Percentiles rank a stretch among this genome's conserved stretches.
phyloP scores from a whole-genome alignment of 208 protist genomes.

The Crithidia thermophila region DNA sequence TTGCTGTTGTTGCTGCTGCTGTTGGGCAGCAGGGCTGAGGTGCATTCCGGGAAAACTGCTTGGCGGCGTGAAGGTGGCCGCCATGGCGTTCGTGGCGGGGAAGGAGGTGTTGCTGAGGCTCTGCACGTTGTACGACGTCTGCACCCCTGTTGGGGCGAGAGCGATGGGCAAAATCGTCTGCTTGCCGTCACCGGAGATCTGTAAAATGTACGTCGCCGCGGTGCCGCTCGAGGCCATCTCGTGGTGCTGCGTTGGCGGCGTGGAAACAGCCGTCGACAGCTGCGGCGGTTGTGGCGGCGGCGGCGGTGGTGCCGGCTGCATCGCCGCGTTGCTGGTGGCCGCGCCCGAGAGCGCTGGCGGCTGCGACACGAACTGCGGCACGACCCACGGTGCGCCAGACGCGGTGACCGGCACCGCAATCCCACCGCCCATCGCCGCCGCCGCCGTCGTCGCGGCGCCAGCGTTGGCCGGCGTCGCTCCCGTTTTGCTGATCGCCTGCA shows the following conservation, averaged over 20 bases:
- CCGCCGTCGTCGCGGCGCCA: too few relatives aligned
- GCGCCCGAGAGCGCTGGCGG: neutral
- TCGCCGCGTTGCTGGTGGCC: neutral
- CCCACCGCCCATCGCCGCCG: too few relatives aligned
- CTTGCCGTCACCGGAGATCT: constrained; percentile 13
- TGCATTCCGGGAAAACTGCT: neutral
- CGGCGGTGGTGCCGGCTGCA: neutral
- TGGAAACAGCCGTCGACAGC: too few relatives aligned
- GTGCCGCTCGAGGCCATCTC: too few relatives aligned
- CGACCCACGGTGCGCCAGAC: constrained; percentile 8
- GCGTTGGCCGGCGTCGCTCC: too few relatives aligned
- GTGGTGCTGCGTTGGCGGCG: too few relatives aligned
- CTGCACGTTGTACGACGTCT: neutral
- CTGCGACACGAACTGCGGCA: constrained; percentile 6
- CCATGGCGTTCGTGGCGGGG: neutral
- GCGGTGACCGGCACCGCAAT: constrained; percentile 10
- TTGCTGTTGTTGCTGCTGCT: constrained; percentile 11
- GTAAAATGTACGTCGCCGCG: constrained; percentile 4
- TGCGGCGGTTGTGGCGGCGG: neutral
- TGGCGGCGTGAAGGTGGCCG: neutral
- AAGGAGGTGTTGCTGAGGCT: too few relatives aligned
- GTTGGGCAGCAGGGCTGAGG: neutral
- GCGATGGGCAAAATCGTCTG: constrained; percentile 9
- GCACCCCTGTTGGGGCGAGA: neutral
- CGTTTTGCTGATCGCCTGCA: neutral